Conservation (phyloP, 2,329 filamentous ascomycete species). For the Aureobasidium sp. region DNA sequence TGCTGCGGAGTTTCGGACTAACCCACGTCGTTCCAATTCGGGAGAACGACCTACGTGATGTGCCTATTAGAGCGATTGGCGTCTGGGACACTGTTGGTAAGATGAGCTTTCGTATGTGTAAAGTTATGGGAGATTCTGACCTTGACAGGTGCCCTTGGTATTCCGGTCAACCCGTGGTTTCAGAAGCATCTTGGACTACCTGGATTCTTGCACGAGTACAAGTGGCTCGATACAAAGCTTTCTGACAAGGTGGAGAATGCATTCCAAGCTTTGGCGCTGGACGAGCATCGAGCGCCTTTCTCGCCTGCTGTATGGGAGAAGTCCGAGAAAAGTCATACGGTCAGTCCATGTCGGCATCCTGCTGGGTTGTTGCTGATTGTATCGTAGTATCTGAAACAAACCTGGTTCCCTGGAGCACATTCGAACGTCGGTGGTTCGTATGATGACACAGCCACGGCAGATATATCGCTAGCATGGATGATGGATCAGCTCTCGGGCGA, state of each 20-base stretch:
- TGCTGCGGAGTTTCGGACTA: background rate
- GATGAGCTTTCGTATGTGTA: background rate
- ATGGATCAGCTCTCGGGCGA: conserved; percentile 30
- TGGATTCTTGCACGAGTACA: conserved; percentile 23
- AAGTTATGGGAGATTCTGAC: background rate
- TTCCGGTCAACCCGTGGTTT: conserved; percentile 25
- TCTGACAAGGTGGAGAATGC: conserved; percentile 40
- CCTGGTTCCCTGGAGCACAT: conserved; percentile 49
- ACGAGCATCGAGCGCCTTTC: conserved; percentile 44
- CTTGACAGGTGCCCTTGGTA: conserved; percentile 21
- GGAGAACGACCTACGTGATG: conserved; percentile 18
- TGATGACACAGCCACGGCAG: conserved; percentile 24
- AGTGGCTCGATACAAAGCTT: conserved; percentile 28
- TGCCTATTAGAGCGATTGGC: conserved; percentile 34
- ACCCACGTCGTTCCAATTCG: background rate
- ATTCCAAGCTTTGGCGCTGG: conserved; percentile 48
- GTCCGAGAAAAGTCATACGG: conserved; percentile 19
- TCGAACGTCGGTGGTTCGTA: conserved; percentile 43
- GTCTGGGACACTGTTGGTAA: conserved; percentile 43
- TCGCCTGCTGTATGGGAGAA: conserved; percentile 42
- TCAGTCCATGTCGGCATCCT: background rate
- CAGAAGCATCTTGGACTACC: conserved; percentile 14
- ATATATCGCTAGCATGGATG: conserved; percentile 35
- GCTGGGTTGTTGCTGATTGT: background rate
- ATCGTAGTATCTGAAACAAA: conserved; percentile 35